phyloP scores from a whole-genome alignment of 352 stramenopile species.

The Globisporangium echinulatum region DNA sequence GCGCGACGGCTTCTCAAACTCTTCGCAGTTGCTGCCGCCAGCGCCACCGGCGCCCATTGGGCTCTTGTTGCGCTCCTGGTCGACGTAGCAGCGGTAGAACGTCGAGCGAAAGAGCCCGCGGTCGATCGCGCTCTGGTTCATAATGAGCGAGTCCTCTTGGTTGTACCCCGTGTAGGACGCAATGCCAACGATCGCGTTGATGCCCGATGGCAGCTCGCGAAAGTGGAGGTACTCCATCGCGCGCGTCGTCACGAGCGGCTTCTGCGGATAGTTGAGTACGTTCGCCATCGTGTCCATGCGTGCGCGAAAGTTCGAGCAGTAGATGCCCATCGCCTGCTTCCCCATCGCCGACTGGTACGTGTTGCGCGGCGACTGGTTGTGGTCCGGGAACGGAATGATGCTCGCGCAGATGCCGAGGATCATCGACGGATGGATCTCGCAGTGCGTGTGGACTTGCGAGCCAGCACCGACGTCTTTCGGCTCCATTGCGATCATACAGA shows the following conservation, averaged over 20 bases:
- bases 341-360: constrained; percentile 99
- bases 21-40: constrained; percentile 71
- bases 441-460: constrained; percentile 97
- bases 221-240: constrained; percentile 99
- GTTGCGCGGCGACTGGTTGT: constrained; percentile 99
- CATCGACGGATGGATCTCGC: constrained; percentile 99
- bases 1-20: constrained; percentile 94
- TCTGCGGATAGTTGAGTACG: constrained; percentile 99
- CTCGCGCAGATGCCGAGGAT: constrained; percentile 99
- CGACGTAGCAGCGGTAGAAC: constrained; percentile 98
- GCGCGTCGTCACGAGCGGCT: constrained; percentile 97
- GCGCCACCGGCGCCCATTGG: constrained; percentile 59
- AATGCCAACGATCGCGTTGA: constrained; percentile 95
- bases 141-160: constrained; percentile 99
- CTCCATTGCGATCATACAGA: constrained; percentile 99
- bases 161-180: constrained; percentile 94
- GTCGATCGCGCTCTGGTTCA: constrained; percentile 99
- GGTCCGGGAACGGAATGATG: constrained; percentile 99
- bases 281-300: constrained; percentile 99
- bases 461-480: constrained; percentile 89
- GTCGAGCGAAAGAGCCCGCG: constrained; percentile 98
- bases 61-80: constrained; percentile 89
- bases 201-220: constrained; percentile 96
- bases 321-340: constrained; percentile 99
- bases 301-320: constrained; percentile 98